Evolutionary conservation across 768 basidiomycete species (phyloP).

Genomic region (Xerocomellus intermedius): DNA sequence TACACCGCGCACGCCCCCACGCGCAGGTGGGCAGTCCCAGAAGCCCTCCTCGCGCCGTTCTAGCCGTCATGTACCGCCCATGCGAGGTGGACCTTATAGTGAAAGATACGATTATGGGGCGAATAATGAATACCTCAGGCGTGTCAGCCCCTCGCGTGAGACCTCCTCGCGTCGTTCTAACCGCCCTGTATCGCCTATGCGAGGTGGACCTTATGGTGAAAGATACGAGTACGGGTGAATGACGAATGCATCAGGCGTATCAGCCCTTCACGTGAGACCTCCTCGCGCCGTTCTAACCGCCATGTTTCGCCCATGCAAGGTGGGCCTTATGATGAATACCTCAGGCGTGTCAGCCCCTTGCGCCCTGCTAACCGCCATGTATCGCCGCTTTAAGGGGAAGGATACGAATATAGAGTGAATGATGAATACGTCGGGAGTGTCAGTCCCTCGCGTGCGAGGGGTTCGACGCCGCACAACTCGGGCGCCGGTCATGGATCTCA

Average conservation of each 20-base stretch:
- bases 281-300: neutral
- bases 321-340: neutral
- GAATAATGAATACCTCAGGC: neutral
- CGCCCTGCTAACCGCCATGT: too few relatives aligned
- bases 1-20: neutral
- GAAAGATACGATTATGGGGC: neutral
- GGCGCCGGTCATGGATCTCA: neutral
- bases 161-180: neutral
- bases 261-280: neutral
- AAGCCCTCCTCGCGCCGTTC: neutral
- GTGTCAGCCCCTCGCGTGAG: neutral
- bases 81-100: neutral
- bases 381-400: too few relatives aligned
- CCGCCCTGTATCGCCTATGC: neutral
- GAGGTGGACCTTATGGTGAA: neutral
- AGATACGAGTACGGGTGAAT: neutral
- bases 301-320: neutral
- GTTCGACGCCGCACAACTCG: neutral
- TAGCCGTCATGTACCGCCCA: neutral
- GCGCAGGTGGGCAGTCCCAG: neutral
- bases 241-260: too few relatives aligned
- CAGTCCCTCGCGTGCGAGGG: constrained; percentile 6
- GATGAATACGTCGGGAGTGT: neutral
- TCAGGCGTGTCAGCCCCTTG: too few relatives aligned
- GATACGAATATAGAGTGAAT: neutral